Percentiles rank a stretch among this genome's conserved stretches.
Conservation (phyloP, 805 yeast genomes). For the Teunomyces aglyptinius region DNA sequence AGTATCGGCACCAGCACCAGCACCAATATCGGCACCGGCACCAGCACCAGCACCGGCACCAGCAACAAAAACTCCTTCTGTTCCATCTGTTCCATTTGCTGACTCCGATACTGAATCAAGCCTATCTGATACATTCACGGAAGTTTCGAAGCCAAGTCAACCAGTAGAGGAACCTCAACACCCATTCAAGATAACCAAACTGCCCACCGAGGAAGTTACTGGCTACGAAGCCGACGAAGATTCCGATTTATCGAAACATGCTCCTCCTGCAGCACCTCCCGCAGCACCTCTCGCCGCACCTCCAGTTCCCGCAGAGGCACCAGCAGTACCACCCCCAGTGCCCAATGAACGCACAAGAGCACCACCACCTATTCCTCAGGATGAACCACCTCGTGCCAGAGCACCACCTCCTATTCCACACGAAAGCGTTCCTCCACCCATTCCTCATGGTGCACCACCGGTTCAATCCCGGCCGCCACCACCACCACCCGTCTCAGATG, state of each 20-base stretch:
- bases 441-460: constrained; percentile 16
- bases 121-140: neutral
- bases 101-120: neutral
- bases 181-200: constrained; percentile 12
- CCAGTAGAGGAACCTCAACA: constrained; percentile 7
- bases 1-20: neutral
- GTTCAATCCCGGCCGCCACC: constrained; percentile 7
- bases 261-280: constrained; percentile 10
- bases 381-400: neutral
- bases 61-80: neutral
- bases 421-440: constrained; percentile 10
- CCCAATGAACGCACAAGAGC: constrained; percentile 4
- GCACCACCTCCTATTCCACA: constrained; percentile 4
- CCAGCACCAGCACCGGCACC: neutral
- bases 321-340: constrained; percentile 4
- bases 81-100: constrained; percentile 1
- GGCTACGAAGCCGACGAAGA: constrained; percentile 74
- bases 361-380: constrained; percentile 17
- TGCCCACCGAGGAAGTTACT: constrained; percentile 36
- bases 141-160: neutral
- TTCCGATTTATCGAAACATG: constrained; percentile 26
- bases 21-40: neutral
- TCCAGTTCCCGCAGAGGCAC: constrained; percentile 9
- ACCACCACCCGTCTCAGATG: constrained; percentile 11
- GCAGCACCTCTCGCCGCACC: constrained; percentile 9